Conservation (phyloP, 352 stramenopile species). For the Phytophthora pluvialis region DNA sequence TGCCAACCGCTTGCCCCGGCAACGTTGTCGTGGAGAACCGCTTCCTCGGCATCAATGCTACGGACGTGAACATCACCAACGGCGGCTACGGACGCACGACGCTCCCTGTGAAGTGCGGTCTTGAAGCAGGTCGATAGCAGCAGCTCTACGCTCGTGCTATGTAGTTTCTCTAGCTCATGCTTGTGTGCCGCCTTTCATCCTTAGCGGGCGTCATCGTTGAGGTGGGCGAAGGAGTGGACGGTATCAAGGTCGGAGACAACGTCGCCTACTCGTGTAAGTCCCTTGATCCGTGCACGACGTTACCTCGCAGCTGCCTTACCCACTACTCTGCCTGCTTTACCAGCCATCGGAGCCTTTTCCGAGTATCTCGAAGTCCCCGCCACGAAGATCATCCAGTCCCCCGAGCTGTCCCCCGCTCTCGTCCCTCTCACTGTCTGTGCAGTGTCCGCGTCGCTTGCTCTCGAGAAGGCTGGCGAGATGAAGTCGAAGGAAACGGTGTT, state of each 20-base stretch:
- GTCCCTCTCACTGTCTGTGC: constrained; percentile 49
- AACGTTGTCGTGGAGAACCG: constrained; percentile 46
- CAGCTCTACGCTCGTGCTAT: not conserved
- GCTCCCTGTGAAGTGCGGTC: constrained; percentile 17
- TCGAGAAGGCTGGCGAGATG: constrained; percentile 30
- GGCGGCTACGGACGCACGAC: constrained; percentile 31
- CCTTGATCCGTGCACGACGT: not conserved
- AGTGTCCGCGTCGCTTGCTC: constrained; percentile 40
- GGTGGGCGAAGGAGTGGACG: constrained; percentile 45
- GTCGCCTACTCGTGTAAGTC: constrained; percentile 47
- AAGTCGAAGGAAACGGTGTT: constrained; percentile 29
- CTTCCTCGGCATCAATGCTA: constrained; percentile 54
- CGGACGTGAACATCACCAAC: constrained; percentile 63
- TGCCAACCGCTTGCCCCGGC: constrained; percentile 33
- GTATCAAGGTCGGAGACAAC: constrained; percentile 46
- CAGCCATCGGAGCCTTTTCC: constrained; percentile 53
- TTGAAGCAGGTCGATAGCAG: constrained; percentile 26
- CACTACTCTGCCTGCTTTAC: not conserved
- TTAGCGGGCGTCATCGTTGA: constrained; percentile 42
- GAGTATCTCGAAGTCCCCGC: constrained; percentile 53
- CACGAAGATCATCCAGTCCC: constrained; percentile 35
- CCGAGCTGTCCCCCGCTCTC: constrained; percentile 21
- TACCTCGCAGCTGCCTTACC: not conserved
- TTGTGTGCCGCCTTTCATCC: not conserved
- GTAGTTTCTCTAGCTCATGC: not conserved